These are phyloP conservation scores for Cinchona pubescens DNA, from an alignment of 257 asterid genomes.

Conservation along the genomic window DNA sequence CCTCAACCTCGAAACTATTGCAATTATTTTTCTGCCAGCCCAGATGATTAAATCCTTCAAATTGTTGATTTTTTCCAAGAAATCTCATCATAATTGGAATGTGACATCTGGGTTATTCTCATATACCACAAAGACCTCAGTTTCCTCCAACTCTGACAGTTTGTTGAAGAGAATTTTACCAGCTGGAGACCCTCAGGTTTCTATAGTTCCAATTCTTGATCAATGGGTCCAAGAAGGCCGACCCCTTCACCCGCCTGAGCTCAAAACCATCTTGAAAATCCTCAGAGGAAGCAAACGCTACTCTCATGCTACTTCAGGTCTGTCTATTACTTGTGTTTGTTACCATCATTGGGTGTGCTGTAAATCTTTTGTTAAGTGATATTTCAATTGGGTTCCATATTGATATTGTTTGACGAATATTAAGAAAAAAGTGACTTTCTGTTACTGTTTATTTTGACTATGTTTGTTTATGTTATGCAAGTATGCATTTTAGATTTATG, in stretches of 20 bases:
- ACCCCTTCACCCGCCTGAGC: not conserved
- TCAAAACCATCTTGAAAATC: slow-evolving; percentile 2
- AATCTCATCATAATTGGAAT: not conserved
- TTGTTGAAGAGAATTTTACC: slow-evolving; percentile 12
- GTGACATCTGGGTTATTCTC: not conserved
- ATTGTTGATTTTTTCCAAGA: not conserved
- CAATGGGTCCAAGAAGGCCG: slow-evolving; percentile 19
- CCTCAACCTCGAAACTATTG: not conserved
- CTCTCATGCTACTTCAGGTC: slow-evolving; percentile 22
- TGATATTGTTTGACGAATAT: not conserved
- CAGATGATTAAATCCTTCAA: slow-evolving; percentile 10
- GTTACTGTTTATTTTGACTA: not conserved
- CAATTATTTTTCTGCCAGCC: not conserved
- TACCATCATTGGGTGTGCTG: not conserved
- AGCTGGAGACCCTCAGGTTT: slow-evolving; percentile 7
- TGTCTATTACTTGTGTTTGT: not conserved
- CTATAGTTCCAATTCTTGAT: slow-evolving; percentile 18
- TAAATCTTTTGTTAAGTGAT: not conserved
- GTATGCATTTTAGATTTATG: not conserved
- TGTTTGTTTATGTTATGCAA: not conserved
- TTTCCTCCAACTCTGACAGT: not conserved
- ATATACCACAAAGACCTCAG: not conserved
- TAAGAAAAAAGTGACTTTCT: not conserved
- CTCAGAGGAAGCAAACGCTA: slow-evolving; percentile 17
- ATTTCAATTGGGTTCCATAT: not conserved